Base-by-base conservation (phyloP, 108 stramenopile species). In the Conticribra weissflogii region DNA sequence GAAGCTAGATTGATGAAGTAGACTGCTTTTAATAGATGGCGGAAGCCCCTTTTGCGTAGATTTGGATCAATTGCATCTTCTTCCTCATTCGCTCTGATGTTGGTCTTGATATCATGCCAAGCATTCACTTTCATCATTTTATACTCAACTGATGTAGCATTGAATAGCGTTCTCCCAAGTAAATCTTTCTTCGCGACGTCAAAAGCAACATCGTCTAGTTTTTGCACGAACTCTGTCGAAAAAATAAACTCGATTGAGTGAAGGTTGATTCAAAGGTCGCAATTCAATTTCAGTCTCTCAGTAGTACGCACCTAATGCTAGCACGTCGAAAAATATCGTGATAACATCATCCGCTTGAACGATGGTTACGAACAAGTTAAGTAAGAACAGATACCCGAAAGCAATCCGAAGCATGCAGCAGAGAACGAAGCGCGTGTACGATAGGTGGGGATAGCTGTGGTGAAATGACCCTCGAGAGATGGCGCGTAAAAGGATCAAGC, bases 201-300 rank as follows among this genome's bases (percentile, higher is more conserved):
- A 16, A 60, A 71, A n/a, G 70, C 59, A 18, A 71, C 49, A 30
- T 71, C 71, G 56, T 72, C 71, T 0, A 54, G 32, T 15, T 54
- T 48, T 24, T 56, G 52, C 0, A 72, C 48, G 17, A 72, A 72
- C 30, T 63, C 59, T 18, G 36, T 12, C 36, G 12, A 9, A 12
- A n/a, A n/a, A n/a, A n/a, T n/a, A n/a, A n/a, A n/a, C n/a, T n/a
- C n/a, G n/a, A n/a, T n/a, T n/a, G n/a, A n/a, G n/a, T n/a, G n/a
- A n/a, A n/a, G n/a, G n/a, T n/a, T n/a, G n/a, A n/a, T n/a, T n/a
- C n/a, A n/a, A n/a, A n/a, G n/a, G n/a, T n/a, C n/a, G n/a, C n/a
- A n/a, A n/a, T n/a, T n/a, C n/a, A n/a, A n/a, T n/a, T n/a, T n/a
- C n/a, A n/a, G n/a, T n/a, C n/a, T n/a, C n/a, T n/a, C n/a, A n/a